Conservation (phyloP, 768 basidiomycete genomes). For the Sarcomyxa edulis region DNA sequence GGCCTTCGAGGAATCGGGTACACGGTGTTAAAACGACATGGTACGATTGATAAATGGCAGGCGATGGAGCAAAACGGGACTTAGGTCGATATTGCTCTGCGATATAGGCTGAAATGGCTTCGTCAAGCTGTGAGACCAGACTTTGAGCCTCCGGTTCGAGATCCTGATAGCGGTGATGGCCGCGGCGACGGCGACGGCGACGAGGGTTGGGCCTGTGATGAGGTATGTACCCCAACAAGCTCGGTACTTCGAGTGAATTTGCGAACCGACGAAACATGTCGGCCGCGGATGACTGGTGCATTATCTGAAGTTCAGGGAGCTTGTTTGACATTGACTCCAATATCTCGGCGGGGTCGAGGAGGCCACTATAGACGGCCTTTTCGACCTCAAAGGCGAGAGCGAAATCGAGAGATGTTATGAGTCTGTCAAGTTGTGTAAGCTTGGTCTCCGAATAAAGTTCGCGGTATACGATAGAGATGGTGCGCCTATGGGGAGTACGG, state of each 20-base stretch:
- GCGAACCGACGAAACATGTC: slow-evolving; percentile 13
- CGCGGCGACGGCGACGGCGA: background rate
- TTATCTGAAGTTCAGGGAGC: slow-evolving; percentile 15
- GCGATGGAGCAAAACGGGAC: slow-evolving; percentile 7
- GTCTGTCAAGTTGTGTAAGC: slow-evolving; percentile 11
- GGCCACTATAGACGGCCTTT: slow-evolving; percentile 25
- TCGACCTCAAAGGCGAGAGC: slow-evolving; percentile 32
- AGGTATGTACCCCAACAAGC: slow-evolving; percentile 1
- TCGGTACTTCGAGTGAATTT: slow-evolving; percentile 8
- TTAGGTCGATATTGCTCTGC: slow-evolving; percentile 6
- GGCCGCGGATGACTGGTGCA: background rate
- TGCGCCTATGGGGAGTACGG: no score
- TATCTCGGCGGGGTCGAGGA: slow-evolving; percentile 18
- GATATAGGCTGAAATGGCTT: slow-evolving; percentile 9
- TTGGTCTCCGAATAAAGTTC: slow-evolving; percentile 7
- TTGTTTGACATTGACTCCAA: slow-evolving; percentile 11
- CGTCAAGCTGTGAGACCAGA: slow-evolving; percentile 8
- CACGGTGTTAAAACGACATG: slow-evolving; percentile 36
- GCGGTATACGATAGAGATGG: slow-evolving; percentile 14
- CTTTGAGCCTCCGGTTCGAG: no score
- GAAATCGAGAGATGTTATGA: slow-evolving; percentile 24
- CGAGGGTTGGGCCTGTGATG: no score
- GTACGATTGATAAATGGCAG: slow-evolving; percentile 21
- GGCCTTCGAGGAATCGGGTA: slow-evolving; percentile 31
- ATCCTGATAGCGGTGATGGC: no score